A percentile compares a stretch with the other conserved stretches of the same genome.
These are phyloP conservation scores for Vinca minor DNA, from an alignment of 257 asterid species.

Conservation along the genomic window DNA sequence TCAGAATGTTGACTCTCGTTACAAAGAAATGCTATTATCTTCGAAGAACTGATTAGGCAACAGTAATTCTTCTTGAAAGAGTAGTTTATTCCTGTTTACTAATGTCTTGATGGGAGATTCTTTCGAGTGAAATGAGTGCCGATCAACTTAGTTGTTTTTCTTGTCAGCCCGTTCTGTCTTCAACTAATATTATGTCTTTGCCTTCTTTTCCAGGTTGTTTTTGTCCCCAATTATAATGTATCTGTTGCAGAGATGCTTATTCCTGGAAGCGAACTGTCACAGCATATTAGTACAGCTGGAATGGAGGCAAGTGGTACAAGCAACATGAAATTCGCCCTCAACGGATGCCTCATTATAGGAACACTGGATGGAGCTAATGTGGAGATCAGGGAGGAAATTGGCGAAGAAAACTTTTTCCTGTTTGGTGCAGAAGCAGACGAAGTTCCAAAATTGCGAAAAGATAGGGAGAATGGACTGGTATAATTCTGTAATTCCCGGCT, in stretches of 20 bases:
- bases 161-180: neutral
- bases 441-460: constrained; percentile 79
- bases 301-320: constrained; percentile 99
- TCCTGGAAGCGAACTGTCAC: constrained; percentile 97
- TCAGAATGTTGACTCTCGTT: too few species aligned
- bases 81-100: too few species aligned
- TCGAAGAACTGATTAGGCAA: too few species aligned
- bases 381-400: constrained; percentile 95
- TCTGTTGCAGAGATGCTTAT: constrained; percentile 98
- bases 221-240: constrained; percentile 95
- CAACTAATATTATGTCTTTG: neutral
- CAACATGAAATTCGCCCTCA: constrained; percentile 96
- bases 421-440: constrained; percentile 94
- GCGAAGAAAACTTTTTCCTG: constrained; percentile 80
- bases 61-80: too few species aligned
- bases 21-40: too few species aligned
- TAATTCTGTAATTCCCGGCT: neutral
- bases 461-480: constrained; percentile 88
- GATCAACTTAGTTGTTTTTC: neutral
- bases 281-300: constrained; percentile 98
- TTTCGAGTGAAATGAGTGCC: neutral
- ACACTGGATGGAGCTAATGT: constrained; percentile 98
- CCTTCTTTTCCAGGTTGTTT: constrained; percentile 54
- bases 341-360: constrained; percentile 95
- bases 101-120: too few species aligned